Conservation (phyloP, 805 yeast species). For the Candida parachauliodes region DNA sequence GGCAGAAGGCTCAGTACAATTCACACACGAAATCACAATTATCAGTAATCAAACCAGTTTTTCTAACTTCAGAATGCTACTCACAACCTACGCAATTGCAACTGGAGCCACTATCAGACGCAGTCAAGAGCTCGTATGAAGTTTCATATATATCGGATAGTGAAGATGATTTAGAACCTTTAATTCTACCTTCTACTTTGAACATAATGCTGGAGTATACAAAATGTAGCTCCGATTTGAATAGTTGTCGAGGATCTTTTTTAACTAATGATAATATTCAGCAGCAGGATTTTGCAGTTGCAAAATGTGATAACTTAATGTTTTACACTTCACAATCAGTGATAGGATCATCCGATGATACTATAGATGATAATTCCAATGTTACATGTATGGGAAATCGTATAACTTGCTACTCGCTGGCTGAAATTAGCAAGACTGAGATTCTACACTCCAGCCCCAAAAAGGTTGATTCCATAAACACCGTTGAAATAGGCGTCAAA, state of each 20-base stretch:
- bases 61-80: background rate
- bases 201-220: background rate
- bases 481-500: too few relatives aligned
- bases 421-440: too few relatives aligned
- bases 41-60: background rate
- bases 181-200: background rate
- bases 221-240: slow-evolving; percentile 3
- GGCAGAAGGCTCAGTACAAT: background rate
- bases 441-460: too few relatives aligned
- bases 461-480: too few relatives aligned
- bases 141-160: slow-evolving; percentile 14
- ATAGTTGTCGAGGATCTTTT: slow-evolving; percentile 1
- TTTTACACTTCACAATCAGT: slow-evolving; percentile 9
- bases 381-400: too few relatives aligned
- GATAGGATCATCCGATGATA: slow-evolving; percentile 1
- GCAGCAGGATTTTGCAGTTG: background rate
- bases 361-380: slow-evolving; percentile 2
- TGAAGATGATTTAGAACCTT: slow-evolving; percentile 15
- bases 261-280: background rate
- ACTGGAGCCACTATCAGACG: background rate
- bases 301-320: background rate
- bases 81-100: background rate
- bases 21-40: background rate
- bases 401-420: too few relatives aligned
- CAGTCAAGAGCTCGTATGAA: slow-evolving; percentile 3